Evolutionary conservation across 2,329 filamentous ascomycete genomes (phyloP), one percentile per base, ranked within the genome.

Genomic region (Coniochaeta prunicola): DNA sequence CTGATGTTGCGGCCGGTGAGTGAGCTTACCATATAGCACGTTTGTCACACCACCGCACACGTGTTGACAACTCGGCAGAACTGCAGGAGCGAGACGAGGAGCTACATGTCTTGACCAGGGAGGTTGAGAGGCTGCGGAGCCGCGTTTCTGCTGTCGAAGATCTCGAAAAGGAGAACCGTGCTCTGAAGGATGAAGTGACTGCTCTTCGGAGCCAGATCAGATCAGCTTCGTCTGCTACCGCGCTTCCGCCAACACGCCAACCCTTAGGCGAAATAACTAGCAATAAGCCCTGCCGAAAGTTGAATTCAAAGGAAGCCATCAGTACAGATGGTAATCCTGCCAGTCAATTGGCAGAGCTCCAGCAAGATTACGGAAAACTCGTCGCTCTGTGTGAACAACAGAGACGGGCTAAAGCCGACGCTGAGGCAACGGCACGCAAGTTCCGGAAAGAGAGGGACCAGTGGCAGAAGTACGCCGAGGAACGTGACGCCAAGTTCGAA

Each of bases 401-500:
- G 54, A 73, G 66, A 30, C 67, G 66, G 55, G 76, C 70, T 61
- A 77, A 77, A 65, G 79, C 72, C 59, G 72, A 64, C 2, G 70
- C 76, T 53, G 73, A 74, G 59, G 70, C 70, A 13, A 68, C 71
- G 8, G 69, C 77, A 9, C 66, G 69, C 33, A 76, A 73, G 62
- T 73, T 74, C 54, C 76, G 75, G 30, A 69, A 73, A 1, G 72
- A 77, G 26, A 73, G 74, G 4, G 71, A 78, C 7, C 64, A 66
- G 33, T 84, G 81, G 81, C 70, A 72, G 28, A 67, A 70, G 6
- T 77, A 80, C 58, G 76, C 77, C 5, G 73, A 73, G 24, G 64
- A 70, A 13, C 66, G 83, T 19, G 71, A 79, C 57, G 68, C 68
- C 28, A 79, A 73, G 60, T 70, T 83, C 12, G 71, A 72, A 53